phyloP scores from a whole-genome alignment of 1,139 yeast species.

The Scheffersomyces stambukii region DNA sequence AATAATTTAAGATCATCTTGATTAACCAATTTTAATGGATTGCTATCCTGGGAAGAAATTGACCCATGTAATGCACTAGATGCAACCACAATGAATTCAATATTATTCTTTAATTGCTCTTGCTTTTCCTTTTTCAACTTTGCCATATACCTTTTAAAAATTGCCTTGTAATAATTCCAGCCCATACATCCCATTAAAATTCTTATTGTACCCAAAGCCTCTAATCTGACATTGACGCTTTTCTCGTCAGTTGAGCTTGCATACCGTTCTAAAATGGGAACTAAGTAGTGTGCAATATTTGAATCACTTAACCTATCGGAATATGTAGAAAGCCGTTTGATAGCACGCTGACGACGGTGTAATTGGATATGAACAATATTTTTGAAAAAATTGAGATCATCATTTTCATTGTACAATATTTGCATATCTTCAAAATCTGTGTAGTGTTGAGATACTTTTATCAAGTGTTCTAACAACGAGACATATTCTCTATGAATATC shows the following conservation, averaged over 20 bases:
- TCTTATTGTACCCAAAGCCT: conserved; percentile 64
- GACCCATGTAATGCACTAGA: conserved; percentile 47
- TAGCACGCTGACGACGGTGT: conserved; percentile 81
- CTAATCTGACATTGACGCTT: conserved; percentile 68
- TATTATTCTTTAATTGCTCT: conserved; percentile 54
- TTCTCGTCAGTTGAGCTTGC: conserved; percentile 60
- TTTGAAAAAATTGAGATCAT: conserved; percentile 79
- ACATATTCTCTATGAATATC: conserved; percentile 70
- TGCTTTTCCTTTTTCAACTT: conserved; percentile 47
- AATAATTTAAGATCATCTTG: conserved; percentile 48
- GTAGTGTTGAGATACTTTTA: conserved; percentile 46
- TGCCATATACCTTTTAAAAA: conserved; percentile 65
- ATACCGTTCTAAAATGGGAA: conserved; percentile 83
- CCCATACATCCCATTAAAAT: conserved; percentile 54
- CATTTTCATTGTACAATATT: conserved; percentile 64
- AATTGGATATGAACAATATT: conserved; percentile 82
- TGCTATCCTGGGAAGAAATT: conserved; percentile 14
- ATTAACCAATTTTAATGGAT: conserved; percentile 29
- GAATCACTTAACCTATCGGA: conserved; percentile 46
- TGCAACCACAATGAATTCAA: conserved; percentile 59
- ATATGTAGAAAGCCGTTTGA: conserved; percentile 48
- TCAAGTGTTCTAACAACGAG: conserved; percentile 58
- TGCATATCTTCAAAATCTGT: conserved; percentile 65
- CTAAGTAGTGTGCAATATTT: conserved; percentile 71
- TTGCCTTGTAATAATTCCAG: conserved; percentile 80